Base-by-base conservation (phyloP, 2,329 filamentous ascomycete species). In the Arthrobotrys iridis region DNA sequence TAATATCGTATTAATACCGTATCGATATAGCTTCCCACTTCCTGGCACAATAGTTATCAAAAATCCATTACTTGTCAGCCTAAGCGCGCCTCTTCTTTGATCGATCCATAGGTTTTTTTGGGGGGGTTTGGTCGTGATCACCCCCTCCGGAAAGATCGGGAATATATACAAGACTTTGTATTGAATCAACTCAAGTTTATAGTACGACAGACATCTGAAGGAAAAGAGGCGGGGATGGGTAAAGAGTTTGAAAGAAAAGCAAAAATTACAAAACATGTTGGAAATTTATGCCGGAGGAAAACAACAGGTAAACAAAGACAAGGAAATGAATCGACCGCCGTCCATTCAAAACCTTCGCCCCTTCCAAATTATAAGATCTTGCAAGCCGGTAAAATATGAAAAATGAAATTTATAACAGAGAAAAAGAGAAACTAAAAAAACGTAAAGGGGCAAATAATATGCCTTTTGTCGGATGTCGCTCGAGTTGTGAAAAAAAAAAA, bases 281-380 rank as follows among this genome's bases (percentile, higher is more conserved):
- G 37, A 22, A 57, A 63, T 28, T 45, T 41, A 65, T 65, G 60
- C 45, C 13, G 24, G 45, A 24, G 18, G n/a, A 65, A 41, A 37
- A 55, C 20, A 35, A 46, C 4, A 35, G 22, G 18, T 7, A 24
- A 57, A 37, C 10, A 57, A 41, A n/a, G n/a, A 63, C 37, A 37
- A 26, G 35, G 26, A 60, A 43, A 22, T 3, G 15, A 18, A 48
- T 20, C 4, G 10, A 7, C 4, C n/a, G n/a, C 50, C 28, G 15
- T 26, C 6, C 30, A 20, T 20, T 13, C 20, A 52, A 59, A 59
- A 22, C 52, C 18, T 22, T 58, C 18, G 35, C 22, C 52, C n/a
- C n/a, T n/a, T n/a, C n/a, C 52, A 18, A 52, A 62, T 62, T 62
- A 63, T 37, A 30, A 37, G 11, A 40, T 35, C 59, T 22, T 15